These are phyloP conservation scores for Pyricularia grisea DNA, from an alignment of 2,329 filamentous ascomycete species.

Conservation along the genomic window DNA sequence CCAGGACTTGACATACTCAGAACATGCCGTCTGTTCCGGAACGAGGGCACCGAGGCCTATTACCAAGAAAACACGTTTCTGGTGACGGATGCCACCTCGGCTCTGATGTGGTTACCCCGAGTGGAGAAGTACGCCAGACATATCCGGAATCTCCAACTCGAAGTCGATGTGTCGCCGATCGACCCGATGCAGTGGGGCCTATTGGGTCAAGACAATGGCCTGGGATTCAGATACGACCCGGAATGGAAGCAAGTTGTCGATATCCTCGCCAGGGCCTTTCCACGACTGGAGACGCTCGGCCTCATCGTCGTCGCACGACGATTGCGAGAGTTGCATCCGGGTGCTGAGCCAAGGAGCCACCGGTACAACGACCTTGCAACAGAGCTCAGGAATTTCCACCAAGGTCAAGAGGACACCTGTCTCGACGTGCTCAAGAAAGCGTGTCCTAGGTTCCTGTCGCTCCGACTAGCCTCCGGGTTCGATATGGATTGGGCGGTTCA, in stretches of 20 bases:
- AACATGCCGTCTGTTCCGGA: conserved; percentile 1
- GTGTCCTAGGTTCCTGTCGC: neutral
- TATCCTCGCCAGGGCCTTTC: neutral
- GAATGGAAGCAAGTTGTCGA: conserved; percentile 2
- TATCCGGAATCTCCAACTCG: conserved; percentile 1
- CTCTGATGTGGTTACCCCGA: conserved; percentile 1
- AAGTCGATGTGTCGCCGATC: conserved; percentile 1
- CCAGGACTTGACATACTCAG: neutral
- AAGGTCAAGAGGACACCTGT: neutral
- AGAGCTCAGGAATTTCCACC: neutral
- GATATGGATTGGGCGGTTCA: neutral
- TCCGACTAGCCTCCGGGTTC: neutral
- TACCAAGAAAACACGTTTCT: conserved; percentile 5
- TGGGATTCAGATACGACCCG: neutral
- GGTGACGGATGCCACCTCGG: neutral
- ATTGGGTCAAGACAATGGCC: neutral
- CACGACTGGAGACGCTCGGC: conserved; percentile 2
- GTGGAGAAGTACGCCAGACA: neutral
- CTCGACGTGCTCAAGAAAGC: neutral
- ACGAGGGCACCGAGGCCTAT: conserved; percentile 1
- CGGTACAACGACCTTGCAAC: neutral
- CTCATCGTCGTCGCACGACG: conserved; percentile 1
- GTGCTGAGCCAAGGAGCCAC: neutral
- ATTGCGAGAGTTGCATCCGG: neutral
- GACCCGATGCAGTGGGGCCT: neutral